Conservation (phyloP, 352 stramenopile genomes). For the Pythium pyrilobum region DNA sequence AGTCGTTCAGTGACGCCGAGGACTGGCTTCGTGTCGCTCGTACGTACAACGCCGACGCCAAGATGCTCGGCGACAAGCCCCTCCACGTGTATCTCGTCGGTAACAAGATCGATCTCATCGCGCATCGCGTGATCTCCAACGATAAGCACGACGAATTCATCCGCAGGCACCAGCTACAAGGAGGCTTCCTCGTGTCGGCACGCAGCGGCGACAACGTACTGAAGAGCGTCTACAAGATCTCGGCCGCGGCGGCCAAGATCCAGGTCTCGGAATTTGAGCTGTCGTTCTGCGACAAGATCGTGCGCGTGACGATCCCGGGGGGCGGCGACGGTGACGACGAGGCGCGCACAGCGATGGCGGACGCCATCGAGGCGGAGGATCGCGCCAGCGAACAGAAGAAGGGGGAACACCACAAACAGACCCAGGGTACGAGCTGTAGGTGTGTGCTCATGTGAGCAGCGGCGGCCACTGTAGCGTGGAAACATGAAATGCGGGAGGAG, state of each 20-base stretch:
- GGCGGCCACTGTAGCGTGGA: too few relatives aligned
- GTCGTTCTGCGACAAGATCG: slow-evolving; percentile 69
- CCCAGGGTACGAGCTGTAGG: background rate
- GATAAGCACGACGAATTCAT: slow-evolving; percentile 79
- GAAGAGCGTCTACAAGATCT: slow-evolving; percentile 75
- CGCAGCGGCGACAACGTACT: slow-evolving; percentile 82
- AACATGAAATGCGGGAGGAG: too few relatives aligned
- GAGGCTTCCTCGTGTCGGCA: slow-evolving; percentile 78
- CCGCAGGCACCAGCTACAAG: slow-evolving; percentile 41
- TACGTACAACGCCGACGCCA: slow-evolving; percentile 14
- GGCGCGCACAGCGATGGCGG: slow-evolving; percentile 55
- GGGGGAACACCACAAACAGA: background rate
- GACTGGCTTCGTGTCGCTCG: slow-evolving; percentile 66
- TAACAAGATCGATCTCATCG: slow-evolving; percentile 87
- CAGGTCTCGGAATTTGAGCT: slow-evolving; percentile 76
- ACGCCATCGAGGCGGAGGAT: slow-evolving; percentile 79
- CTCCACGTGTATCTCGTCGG: slow-evolving; percentile 72
- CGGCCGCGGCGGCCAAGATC: slow-evolving; percentile 57
- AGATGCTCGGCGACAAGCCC: slow-evolving; percentile 21
- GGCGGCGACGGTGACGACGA: slow-evolving; percentile 26
- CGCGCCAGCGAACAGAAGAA: slow-evolving; percentile 41
- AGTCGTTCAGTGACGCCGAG: slow-evolving; percentile 77
- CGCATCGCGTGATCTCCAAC: slow-evolving; percentile 58
- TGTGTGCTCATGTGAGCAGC: slow-evolving; percentile 32
- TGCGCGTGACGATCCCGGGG: slow-evolving; percentile 44